Conservation (phyloP, 2,329 filamentous ascomycete genomes). For the Fusarium newnesense region DNA sequence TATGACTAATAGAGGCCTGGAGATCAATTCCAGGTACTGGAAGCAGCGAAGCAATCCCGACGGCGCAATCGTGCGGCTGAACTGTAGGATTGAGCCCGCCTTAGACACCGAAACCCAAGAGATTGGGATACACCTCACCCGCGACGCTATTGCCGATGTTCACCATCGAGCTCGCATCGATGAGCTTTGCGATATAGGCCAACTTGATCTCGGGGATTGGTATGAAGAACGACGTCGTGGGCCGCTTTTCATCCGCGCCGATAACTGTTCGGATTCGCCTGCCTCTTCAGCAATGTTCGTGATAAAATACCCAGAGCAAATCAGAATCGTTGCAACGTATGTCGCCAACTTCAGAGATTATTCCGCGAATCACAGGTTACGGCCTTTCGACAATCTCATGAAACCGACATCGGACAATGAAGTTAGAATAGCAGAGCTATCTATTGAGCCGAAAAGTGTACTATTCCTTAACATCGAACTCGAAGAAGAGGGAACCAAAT, state of each 20-base stretch:
- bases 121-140: not conserved
- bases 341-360: rapidly evolving
- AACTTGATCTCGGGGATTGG: not conserved
- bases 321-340: not conserved
- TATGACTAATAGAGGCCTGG: not conserved
- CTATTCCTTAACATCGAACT: not conserved
- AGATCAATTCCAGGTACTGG: not conserved
- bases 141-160: not conserved
- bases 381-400: rapidly evolving
- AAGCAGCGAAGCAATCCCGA: not conserved
- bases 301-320: rapidly evolving
- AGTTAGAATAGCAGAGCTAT: rapidly evolving
- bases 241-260: not conserved
- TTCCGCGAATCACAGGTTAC: rapidly evolving
- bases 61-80: not conserved
- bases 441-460: not conserved
- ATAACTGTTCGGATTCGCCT: not conserved
- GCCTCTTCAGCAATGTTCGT: rapidly evolving
- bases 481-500: not conserved
- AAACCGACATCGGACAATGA: rapidly evolving
- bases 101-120: not conserved
- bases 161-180: not conserved
- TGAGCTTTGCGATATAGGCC: not conserved
- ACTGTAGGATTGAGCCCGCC: not conserved
- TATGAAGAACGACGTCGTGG: not conserved